Base-by-base conservation (phyloP, 257 asterid species). In the Solanum neorickii region DNA sequence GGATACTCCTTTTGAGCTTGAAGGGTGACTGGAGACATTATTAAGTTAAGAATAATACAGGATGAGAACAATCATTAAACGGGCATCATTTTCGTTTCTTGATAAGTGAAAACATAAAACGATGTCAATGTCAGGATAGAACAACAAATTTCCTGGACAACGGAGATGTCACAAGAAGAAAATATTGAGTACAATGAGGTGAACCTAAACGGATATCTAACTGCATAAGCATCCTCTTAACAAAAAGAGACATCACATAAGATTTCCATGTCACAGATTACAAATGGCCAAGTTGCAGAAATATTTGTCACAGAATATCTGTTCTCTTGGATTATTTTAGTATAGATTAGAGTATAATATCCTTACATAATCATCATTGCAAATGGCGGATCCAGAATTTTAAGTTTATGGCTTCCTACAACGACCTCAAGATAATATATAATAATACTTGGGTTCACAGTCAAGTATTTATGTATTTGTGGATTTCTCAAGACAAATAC, bases 1-100 rank as follows among this genome's bases (percentile, higher is more conserved):
- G 99, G 98, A 80, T 88, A 92, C 89, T 96, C 98, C 83, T 91
- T 87, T 88, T 92, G 98, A 87, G 96, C 98, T 94, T 96, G 99
- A 80, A 93, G 96, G 88, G 98, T 95, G 69, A 96, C 99, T 96
- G 85, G 59, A 90, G 56, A 86, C 52, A 85, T 83, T 6, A 90
- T 16, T 83, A 80, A 85, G 66, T 75, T 27, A 83, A 21, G 84
- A 78, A 78, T 18, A 82, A 82, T 11, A 29, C 2, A 82, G 21
- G 85, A 82, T 46, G 84, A 39, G 52, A 31, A 69, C 44, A 31
- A 6, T 52, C 68, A 78, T 16, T 16, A 82, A 29, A 82, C 31
- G 20, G 46, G 23, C 2, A n/a, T 49, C 84, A 47, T 11, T 47
- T 82, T 41, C n/a, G 2, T 82, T 46, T 82, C 12, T 49, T 82